A percentile compares a stretch with the other conserved stretches of the same genome.
phyloP scores from a whole-genome alignment of 1,139 yeast genomes.

The Trichomonascaceae sp. region DNA sequence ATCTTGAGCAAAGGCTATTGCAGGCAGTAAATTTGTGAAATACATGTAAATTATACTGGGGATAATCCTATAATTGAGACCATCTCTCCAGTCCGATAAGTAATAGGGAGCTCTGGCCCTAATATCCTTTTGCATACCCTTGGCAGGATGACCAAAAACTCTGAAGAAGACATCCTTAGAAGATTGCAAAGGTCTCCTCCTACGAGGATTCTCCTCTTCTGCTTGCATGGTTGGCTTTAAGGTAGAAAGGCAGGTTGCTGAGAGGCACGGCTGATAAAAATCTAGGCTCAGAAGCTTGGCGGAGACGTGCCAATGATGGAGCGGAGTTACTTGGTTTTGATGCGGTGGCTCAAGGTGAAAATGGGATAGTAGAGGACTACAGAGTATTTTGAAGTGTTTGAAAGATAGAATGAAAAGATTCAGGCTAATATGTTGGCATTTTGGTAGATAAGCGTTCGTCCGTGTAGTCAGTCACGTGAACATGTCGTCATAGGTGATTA shows the following conservation, averaged over 20 bases:
- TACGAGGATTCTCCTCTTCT: not conserved
- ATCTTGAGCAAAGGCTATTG: conserved; percentile 94
- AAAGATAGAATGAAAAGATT: too few species aligned
- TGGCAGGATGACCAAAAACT: conserved; percentile 37
- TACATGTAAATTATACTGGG: conserved; percentile 80
- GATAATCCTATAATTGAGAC: conserved; percentile 78
- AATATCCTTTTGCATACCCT: conserved; percentile 55
- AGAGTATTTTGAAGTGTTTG: not conserved
- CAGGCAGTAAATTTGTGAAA: conserved; percentile 86
- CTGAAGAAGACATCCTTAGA: not conserved
- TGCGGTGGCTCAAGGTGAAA: too few species aligned
- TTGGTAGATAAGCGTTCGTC: not conserved
- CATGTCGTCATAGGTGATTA: not conserved
- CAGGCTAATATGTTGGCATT: not conserved
- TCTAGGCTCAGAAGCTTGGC: not conserved
- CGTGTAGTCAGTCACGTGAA: not conserved
- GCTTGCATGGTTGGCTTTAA: not conserved
- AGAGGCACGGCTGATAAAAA: not conserved
- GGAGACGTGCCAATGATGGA: not conserved
- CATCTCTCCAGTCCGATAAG: conserved; percentile 73
- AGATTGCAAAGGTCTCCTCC: not conserved
- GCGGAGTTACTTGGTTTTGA: too few species aligned
- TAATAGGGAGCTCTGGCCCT: conserved; percentile 59
- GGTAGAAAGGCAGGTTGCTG: not conserved
- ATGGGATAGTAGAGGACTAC: not conserved